phyloP scores from a whole-genome alignment of 2,329 filamentous ascomycete species.

The Orbilia oligospora region DNA sequence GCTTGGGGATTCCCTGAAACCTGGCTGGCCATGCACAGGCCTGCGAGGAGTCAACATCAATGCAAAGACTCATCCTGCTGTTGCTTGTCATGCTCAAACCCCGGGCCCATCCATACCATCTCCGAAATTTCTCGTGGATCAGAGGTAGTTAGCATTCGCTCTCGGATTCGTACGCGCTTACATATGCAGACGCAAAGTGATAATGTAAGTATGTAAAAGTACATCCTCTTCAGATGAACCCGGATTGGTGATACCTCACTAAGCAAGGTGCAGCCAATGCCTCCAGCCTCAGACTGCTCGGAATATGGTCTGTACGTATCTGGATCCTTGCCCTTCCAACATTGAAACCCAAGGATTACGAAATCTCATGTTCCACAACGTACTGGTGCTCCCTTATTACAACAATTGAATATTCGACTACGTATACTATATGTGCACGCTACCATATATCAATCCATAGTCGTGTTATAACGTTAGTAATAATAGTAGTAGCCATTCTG shows the following conservation, averaged over 20 bases:
- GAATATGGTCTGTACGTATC: not conserved
- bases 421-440: slow-evolving; percentile 12
- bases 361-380: not conserved
- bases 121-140: not conserved
- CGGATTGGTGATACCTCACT: not conserved
- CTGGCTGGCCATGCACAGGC: slow-evolving; percentile 14
- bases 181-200: not conserved
- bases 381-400: too few relatives aligned
- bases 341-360: not conserved
- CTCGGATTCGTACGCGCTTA: too few relatives aligned
- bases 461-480: not conserved
- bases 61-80: slow-evolving; percentile 26
- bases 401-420: not conserved
- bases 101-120: slow-evolving; percentile 4
- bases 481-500: slow-evolving; percentile 40
- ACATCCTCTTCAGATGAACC: too few relatives aligned
- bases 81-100: slow-evolving; percentile 1
- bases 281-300: not conserved
- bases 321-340: slow-evolving; percentile 11
- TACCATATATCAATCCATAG: not conserved
- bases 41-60: slow-evolving; percentile 24
- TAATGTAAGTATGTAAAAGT: not conserved
- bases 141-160: too few relatives aligned
- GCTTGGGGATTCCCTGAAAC: slow-evolving; percentile 42
- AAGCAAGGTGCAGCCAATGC: not conserved